Evolutionary conservation across 2,329 filamentous ascomycete genomes (phyloP).

Genomic region (Nothomitra cinnamomea): DNA sequence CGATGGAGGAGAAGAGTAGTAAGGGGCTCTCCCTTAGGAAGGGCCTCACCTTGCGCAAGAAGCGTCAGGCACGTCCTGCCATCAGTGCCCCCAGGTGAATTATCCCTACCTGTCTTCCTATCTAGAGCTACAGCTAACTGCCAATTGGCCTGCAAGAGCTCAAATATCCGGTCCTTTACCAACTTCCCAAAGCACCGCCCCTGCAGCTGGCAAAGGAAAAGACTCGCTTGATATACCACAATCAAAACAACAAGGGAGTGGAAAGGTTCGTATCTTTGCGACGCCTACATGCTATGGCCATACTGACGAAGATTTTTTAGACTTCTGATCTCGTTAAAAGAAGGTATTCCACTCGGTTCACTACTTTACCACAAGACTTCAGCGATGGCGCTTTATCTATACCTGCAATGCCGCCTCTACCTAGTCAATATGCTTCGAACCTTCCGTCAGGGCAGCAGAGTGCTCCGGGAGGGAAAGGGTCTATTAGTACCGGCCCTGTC

Average conservation of each 20-base stretch:
- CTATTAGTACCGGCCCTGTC: conserved; percentile 34
- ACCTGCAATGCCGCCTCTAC: conserved; percentile 41
- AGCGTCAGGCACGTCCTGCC: conserved; percentile 35
- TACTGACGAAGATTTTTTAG: background rate
- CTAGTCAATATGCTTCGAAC: conserved; percentile 38
- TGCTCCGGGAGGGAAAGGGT: background rate
- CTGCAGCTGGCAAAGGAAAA: conserved; percentile 7
- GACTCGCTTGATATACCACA: conserved; percentile 23
- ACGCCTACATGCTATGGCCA: background rate
- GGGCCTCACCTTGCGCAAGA: conserved; percentile 46
- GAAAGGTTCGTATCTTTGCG: background rate
- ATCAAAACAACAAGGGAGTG: conserved; percentile 8
- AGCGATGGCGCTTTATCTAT: conserved; percentile 52
- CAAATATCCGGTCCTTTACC: conserved; percentile 1
- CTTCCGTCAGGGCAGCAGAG: background rate
- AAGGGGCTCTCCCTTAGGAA: conserved; percentile 36
- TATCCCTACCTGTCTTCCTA: conserved; percentile 6
- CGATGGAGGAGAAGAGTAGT: conserved; percentile 31
- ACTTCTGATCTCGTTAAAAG: conserved; percentile 79
- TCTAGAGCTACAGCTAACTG: conserved; percentile 7
- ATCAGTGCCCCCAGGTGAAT: conserved; percentile 44
- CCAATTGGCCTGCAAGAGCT: background rate
- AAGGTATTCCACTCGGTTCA: conserved; percentile 86
- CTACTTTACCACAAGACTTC: conserved; percentile 54
- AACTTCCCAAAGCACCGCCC: conserved; percentile 15